Base-by-base conservation (phyloP, 225 moss, liverwort and hornwort species). In the Pseudoscleropodium purum region DNA sequence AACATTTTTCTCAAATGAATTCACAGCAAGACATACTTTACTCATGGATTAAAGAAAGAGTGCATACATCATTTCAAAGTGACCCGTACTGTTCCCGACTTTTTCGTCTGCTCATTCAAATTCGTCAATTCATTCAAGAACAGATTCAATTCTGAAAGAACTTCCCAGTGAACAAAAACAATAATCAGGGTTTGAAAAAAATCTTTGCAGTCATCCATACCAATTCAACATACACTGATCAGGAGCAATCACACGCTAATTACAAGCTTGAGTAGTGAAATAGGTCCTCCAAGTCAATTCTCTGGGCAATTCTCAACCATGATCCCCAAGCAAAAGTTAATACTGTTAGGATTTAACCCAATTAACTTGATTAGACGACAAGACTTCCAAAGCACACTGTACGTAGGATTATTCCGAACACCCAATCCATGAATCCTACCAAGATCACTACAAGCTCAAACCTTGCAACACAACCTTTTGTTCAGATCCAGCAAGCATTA, bases 111-210 rank as follows among this genome's bases (percentile, higher is more conserved):
- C 91, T 96, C 96, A 75, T 96, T 97, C 49, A 97, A 86, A 79
- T 98, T 96, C 66, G 95, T 97, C 65, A 96, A 92, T 95, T 96
- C 98, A 89, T 96, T 98, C 92, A 97, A 85, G 77, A 97, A 97
- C 68, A 96, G 96, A 92, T 98, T 97, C 79, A 94, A 87, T 86
- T 96, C 98, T 90, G n/a, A 96, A 90, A 96, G 95, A 82, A 97
- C 97, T 95, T 95, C 93, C 88, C 84, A 85, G 68, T 57, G 66
- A 60, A 86, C 51, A 65, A 30, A 56, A 81, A 51, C 62, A 82
- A 75, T 29, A 6, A 89, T 93, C 90, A 90, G 91, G 88, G 88
- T 68, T 84, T 25, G 63, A 52, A 37, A 24, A 30, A 30, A 43
- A 87, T 81, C 60, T 82, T 60, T 19, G 56, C 43, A 83, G 9